phyloP scores from a whole-genome alignment of 2,329 filamentous ascomycete genomes.

The Orbilia blumenaviensis region DNA sequence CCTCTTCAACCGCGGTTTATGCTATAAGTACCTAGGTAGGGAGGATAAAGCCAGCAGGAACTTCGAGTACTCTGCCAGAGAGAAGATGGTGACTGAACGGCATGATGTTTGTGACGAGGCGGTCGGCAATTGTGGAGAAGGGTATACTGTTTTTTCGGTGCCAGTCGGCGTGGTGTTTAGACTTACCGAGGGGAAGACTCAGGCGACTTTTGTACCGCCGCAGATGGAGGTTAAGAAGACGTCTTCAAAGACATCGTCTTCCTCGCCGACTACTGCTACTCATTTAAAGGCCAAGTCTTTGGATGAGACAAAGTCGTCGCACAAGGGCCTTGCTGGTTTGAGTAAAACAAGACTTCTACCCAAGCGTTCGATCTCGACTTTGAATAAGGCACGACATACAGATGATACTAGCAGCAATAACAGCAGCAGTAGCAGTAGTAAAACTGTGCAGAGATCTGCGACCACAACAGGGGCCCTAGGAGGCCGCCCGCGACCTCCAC shows the following conservation, averaged over 20 bases:
- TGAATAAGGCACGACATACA: background rate
- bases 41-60: conserved; percentile 90
- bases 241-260: too few species aligned
- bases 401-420: background rate
- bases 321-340: conserved; percentile 13
- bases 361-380: conserved; percentile 13
- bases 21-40: conserved; percentile 96
- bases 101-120: conserved; percentile 99
- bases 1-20: conserved; percentile 94
- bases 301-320: conserved; percentile 7
- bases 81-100: conserved; percentile 87
- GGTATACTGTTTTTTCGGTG: conserved; percentile 98
- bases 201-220: conserved; percentile 77
- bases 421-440: background rate
- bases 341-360: conserved; percentile 15
- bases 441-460: conserved; percentile 1
- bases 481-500: conserved; percentile 7
- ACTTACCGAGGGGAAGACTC: conserved; percentile 96
- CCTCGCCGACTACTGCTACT: conserved; percentile 59
- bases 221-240: background rate
- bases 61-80: conserved; percentile 86
- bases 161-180: conserved; percentile 96
- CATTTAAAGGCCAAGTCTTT: conserved; percentile 20
- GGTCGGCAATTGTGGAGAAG: conserved; percentile 90
- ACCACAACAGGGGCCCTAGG: conserved; percentile 4